phyloP scores from a whole-genome alignment of 306 rosid species.

The Quercus gilva region DNA sequence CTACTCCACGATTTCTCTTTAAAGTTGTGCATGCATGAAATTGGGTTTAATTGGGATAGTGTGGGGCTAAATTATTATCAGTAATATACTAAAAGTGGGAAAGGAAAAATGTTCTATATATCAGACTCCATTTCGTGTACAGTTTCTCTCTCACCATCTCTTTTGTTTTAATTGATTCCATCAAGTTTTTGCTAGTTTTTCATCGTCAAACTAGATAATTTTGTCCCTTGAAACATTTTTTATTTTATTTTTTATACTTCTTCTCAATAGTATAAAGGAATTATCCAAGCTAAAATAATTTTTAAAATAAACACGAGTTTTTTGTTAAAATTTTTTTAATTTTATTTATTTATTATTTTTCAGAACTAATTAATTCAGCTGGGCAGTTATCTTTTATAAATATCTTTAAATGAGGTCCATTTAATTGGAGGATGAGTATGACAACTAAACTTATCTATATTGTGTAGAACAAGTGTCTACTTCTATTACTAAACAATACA shows the following conservation, averaged over 20 bases:
- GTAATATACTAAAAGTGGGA: too few relatives aligned
- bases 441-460: slow-evolving; percentile 28
- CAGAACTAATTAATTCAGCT: background rate
- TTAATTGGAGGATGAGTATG: slow-evolving; percentile 25
- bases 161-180: background rate
- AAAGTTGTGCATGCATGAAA: background rate
- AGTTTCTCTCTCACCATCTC: too few relatives aligned
- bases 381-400: background rate
- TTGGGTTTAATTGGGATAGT: background rate
- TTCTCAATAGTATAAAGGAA: too few relatives aligned
- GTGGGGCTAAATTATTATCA: too few relatives aligned
- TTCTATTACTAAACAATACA: slow-evolving; percentile 1
- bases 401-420: background rate
- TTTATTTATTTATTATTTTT: background rate
- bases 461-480: slow-evolving; percentile 11
- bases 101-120: too few relatives aligned
- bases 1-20: background rate
- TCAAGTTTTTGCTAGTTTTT: background rate
- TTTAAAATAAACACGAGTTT: background rate
- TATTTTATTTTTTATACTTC: background rate
- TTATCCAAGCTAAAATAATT: background rate
- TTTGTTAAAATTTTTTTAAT: too few relatives aligned
- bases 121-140: too few relatives aligned
- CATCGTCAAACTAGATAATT: too few relatives aligned
- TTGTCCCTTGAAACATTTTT: background rate